These are phyloP conservation scores for Aphanomyces astaci DNA, from an alignment of 352 stramenopile genomes.

Conservation along the genomic window DNA sequence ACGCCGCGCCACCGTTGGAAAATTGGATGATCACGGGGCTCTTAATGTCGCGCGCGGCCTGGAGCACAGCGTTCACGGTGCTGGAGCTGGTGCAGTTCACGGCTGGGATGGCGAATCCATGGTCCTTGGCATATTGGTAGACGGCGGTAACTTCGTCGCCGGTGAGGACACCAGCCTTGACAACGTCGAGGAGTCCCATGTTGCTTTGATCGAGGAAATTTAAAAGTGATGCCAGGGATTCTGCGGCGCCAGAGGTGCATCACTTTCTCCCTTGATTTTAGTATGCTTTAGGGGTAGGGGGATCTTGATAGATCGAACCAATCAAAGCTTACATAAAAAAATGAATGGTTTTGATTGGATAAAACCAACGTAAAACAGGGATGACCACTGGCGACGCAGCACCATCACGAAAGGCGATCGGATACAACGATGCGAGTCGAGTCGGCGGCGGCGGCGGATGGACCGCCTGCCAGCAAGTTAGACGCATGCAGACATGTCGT, in stretches of 20 bases:
- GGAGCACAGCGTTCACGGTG: slow-evolving; percentile 95
- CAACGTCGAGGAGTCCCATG: slow-evolving; percentile 82
- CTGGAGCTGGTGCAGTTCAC: slow-evolving; percentile 96
- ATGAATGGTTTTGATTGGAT: not conserved
- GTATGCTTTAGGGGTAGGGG: not conserved
- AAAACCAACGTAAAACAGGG: not conserved
- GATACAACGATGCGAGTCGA: too few species aligned
- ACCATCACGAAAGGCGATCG: not conserved
- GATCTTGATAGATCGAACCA: not conserved
- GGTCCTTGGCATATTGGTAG: slow-evolving; percentile 89
- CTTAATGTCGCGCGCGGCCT: slow-evolving; percentile 94
- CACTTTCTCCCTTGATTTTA: not conserved
- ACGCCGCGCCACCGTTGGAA: slow-evolving; percentile 95
- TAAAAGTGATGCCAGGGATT: not conserved
- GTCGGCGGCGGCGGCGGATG: too few species aligned
- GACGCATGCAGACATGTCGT: too few species aligned
- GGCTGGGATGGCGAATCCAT: slow-evolving; percentile 96
- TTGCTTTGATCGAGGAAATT: slow-evolving; percentile 16
- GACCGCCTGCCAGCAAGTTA: too few species aligned
- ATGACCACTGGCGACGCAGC: not conserved
- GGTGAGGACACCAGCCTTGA: slow-evolving; percentile 80
- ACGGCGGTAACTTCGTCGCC: slow-evolving; percentile 84
- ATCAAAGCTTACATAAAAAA: not conserved
- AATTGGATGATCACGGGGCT: slow-evolving; percentile 97
- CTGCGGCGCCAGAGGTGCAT: not conserved